Conservation (phyloP, 805 yeast species). For the Starmera amethionina region DNA sequence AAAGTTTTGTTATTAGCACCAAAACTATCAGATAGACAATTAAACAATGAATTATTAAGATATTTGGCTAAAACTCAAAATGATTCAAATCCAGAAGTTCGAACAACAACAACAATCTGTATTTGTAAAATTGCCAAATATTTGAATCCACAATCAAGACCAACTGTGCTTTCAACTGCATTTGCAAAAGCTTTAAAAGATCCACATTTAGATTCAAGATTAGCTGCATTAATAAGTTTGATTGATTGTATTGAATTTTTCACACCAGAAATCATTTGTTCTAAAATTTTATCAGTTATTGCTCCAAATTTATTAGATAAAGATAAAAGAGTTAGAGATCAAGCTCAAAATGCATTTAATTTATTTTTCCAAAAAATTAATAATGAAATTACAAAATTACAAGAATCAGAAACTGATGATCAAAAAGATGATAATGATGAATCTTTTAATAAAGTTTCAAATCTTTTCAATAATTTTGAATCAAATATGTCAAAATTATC, state of each 20-base stretch:
- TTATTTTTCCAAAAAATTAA: conserved; percentile 46
- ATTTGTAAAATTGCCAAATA: conserved; percentile 54
- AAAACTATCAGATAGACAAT: conserved; percentile 64
- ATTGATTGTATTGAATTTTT: conserved; percentile 55
- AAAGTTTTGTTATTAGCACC: conserved; percentile 49
- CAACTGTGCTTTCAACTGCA: conserved; percentile 79
- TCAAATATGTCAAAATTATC: conserved; percentile 9
- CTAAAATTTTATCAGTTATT: conserved; percentile 72
- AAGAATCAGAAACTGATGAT: conserved; percentile 15
- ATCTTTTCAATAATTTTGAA: conserved; percentile 16
- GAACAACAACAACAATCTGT: conserved; percentile 68
- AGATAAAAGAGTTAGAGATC: conserved; percentile 56
- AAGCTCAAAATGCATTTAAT: conserved; percentile 63
- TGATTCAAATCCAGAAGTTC: conserved; percentile 65
- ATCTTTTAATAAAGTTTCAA: conserved; percentile 16
- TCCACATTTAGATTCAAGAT: conserved; percentile 61
- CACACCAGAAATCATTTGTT: conserved; percentile 65
- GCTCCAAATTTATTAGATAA: conserved; percentile 78
- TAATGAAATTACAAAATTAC: conserved; percentile 29
- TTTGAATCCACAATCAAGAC: conserved; percentile 45
- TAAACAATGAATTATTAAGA: conserved; percentile 78
- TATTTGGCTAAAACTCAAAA: conserved; percentile 73
- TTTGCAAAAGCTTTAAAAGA: conserved; percentile 77
- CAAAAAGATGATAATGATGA: conserved; percentile 17
- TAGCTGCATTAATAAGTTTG: conserved; percentile 71